Conservation (phyloP, 345 rosid genomes). For the Hibiscus syriacus region DNA sequence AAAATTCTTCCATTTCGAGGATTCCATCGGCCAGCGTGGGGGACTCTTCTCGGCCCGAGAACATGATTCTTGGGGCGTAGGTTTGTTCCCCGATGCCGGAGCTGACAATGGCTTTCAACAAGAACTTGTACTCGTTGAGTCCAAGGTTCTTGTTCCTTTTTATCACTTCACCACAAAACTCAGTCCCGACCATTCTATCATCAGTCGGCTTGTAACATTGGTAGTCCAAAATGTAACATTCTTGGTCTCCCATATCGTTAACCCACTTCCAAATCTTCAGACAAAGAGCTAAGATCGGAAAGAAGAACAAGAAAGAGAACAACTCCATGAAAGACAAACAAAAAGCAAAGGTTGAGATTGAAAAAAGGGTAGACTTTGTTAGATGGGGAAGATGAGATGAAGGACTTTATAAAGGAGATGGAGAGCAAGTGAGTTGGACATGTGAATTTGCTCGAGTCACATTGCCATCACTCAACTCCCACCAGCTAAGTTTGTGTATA, state of each 20-base stretch:
- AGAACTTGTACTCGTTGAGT: slow-evolving; percentile 51
- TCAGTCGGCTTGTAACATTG: slow-evolving; percentile 53
- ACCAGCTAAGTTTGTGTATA: slow-evolving; percentile 21
- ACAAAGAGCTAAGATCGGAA: slow-evolving; percentile 26
- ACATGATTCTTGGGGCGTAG: slow-evolving; percentile 55
- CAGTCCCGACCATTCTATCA: slow-evolving; percentile 47
- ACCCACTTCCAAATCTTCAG: slow-evolving; percentile 35
- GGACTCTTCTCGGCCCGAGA: slow-evolving; percentile 44
- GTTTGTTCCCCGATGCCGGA: slow-evolving; percentile 67
- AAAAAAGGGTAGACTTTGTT: background rate
- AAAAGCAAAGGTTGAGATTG: background rate
- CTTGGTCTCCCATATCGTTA: slow-evolving; percentile 31
- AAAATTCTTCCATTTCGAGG: slow-evolving; percentile 86
- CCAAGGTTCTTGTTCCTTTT: slow-evolving; percentile 43
- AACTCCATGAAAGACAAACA: slow-evolving; percentile 26
- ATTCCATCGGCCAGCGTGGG: slow-evolving; percentile 56
- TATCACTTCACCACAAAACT: slow-evolving; percentile 38
- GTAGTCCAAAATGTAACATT: slow-evolving; percentile 58
- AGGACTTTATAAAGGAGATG: slow-evolving; percentile 5
- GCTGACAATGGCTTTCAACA: slow-evolving; percentile 59
- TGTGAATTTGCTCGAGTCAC: slow-evolving; percentile 19
- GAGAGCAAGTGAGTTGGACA: slow-evolving; percentile 13
- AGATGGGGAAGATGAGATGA: slow-evolving; percentile 8
- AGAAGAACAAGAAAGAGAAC: slow-evolving; percentile 22
- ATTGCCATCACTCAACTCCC: slow-evolving; percentile 34